Percentiles rank a stretch among this genome's conserved stretches.
These are phyloP conservation scores for Acer campestre DNA, from an alignment of 345 rosid genomes.

Conservation along the genomic window DNA sequence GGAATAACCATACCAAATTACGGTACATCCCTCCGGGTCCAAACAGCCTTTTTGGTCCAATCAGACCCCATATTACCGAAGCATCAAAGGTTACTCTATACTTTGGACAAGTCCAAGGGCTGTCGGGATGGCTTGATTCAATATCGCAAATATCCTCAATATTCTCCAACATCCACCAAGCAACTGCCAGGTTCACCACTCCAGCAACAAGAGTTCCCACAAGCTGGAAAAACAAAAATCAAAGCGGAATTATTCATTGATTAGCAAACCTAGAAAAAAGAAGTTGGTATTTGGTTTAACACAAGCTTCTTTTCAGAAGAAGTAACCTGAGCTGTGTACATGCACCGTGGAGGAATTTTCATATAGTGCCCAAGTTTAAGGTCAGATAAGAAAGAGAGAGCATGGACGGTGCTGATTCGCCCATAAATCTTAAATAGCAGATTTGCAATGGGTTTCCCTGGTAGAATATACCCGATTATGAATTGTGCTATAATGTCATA, in stretches of 20 bases:
- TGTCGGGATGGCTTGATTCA: constrained; percentile 66
- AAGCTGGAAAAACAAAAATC: constrained; percentile 38
- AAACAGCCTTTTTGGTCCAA: constrained; percentile 81
- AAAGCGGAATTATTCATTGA: neutral
- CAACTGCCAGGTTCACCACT: constrained; percentile 81
- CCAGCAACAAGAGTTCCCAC: constrained; percentile 88
- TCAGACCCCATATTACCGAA: constrained; percentile 96
- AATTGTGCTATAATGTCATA: constrained; percentile 98
- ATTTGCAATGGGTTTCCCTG: constrained; percentile 95
- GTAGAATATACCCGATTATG: constrained; percentile 85
- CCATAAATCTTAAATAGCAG: constrained; percentile 96
- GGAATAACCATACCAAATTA: constrained; percentile 94
- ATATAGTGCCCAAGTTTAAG: constrained; percentile 99
- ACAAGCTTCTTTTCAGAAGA: constrained; percentile 5
- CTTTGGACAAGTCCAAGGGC: constrained; percentile 99
- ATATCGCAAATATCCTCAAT: constrained; percentile 86
- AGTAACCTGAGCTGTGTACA: constrained; percentile 91
- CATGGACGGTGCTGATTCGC: constrained; percentile 90
- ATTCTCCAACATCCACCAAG: constrained; percentile 99
- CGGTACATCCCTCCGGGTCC: constrained; percentile 95
- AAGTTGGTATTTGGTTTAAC: neutral
- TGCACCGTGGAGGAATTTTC: constrained; percentile 98
- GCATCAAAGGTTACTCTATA: constrained; percentile 96
- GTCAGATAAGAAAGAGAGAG: constrained; percentile 94
- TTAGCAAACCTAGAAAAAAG: neutral